phyloP scores from a whole-genome alignment of 768 basidiomycete genomes.

The Cystobasidium tubakii region DNA sequence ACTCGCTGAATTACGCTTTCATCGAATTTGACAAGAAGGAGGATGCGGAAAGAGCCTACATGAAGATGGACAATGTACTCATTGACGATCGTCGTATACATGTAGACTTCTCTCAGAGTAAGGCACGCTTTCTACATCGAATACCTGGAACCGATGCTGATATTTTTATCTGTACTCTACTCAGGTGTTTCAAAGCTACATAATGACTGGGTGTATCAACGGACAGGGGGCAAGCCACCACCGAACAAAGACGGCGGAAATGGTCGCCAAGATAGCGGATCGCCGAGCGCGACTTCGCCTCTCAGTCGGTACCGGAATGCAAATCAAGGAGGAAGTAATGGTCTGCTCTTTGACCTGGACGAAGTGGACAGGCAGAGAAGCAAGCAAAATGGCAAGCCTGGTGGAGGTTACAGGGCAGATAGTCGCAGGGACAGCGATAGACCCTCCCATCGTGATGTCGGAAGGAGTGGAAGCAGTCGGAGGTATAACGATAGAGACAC shows the following conservation, averaged over 20 bases:
- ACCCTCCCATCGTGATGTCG: neutral
- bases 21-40: conserved; percentile 94
- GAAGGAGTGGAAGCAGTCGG: neutral
- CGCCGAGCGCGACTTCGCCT: conserved; percentile 3
- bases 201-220: conserved; percentile 58
- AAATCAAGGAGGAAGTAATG: conserved; percentile 53
- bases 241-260: conserved; percentile 58
- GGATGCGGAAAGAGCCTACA: conserved; percentile 95
- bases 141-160: too few species aligned
- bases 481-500: conserved; percentile 41
- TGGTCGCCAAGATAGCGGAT: conserved; percentile 32
- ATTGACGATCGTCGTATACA: conserved; percentile 96
- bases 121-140: neutral
- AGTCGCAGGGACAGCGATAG: conserved; percentile 14
- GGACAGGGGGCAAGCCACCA: conserved; percentile 44
- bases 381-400: neutral
- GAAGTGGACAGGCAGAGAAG: conserved; percentile 53
- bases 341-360: conserved; percentile 54
- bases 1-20: conserved; percentile 95
- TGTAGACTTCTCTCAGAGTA: conserved; percentile 81
- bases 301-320: conserved; percentile 36
- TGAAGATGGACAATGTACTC: conserved; percentile 99
- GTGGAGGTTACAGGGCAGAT: conserved; percentile 22
- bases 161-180: conserved; percentile 56
- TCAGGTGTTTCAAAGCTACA: conserved; percentile 86